Base-by-base conservation (phyloP, 2,329 filamentous ascomycete species). In the Colletotrichum tropicicola region DNA sequence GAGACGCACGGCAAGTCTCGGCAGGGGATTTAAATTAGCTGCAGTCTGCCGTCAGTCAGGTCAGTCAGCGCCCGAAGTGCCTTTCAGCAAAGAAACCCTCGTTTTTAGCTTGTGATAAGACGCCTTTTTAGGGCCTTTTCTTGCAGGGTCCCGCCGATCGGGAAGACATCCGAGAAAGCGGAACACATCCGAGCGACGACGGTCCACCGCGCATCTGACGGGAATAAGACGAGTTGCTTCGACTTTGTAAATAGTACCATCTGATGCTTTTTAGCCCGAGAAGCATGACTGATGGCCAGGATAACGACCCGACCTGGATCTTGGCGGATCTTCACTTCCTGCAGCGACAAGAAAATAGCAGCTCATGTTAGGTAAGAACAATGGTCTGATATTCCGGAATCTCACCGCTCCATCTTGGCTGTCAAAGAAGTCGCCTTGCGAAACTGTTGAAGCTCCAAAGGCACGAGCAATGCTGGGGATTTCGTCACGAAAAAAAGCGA, bases 101-200 rank as follows among this genome's bases (percentile, higher is more conserved):
- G 12, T 25, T 44, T 17, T 25, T 12, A 17, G 41, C 43, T 47
- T 57, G 19, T 27, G 53, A 57, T 57, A 19, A 8, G 35, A 13
- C 9, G 3, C 30, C 10, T 13, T 30, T 55, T n/a, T n/a, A n/a
- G 7, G 10, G 37, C 23, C 6, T 43, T 30, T 54, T 17, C 10
- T 41, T 23, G 37, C n/a, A 25, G 27, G 7, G 19, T 23, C 19
- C 30, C 41, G 53, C 30, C 30, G 39, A 48, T 57, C 54, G 54
- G 54, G 10, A 48, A 15, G 21, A 4, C 32, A 15, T 37, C 54
- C 43, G 54, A 57, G 30, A 10, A 5, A 15, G 21, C 43, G 43
- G 54, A 45, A 57, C n/a, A 6, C 21, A 47, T 48, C 54, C 54
- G 54, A 57, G 54, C 13, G n/a, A n/a, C n/a, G n/a, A n/a, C 27